These are phyloP conservation scores for Aotearoamyces nothofagi DNA, from an alignment of 2,329 filamentous ascomycete genomes.

Conservation along the genomic window DNA sequence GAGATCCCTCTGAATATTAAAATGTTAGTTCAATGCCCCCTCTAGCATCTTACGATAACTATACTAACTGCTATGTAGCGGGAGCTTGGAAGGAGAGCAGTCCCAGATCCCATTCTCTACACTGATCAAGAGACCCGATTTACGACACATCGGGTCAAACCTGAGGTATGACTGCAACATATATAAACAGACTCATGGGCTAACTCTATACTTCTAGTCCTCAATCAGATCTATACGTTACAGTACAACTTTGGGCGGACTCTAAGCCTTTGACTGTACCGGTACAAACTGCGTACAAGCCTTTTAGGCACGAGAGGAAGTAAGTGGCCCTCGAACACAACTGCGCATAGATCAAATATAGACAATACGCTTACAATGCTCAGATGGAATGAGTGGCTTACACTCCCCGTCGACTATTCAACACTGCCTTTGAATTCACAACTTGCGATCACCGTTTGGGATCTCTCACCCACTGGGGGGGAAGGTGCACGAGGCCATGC, in stretches of 20 bases:
- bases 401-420: conserved; percentile 71
- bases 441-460: conserved; percentile 90
- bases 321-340: too few species aligned
- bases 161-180: conserved; percentile 35
- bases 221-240: conserved; percentile 82
- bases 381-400: conserved; percentile 94
- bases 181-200: background rate
- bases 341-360: background rate
- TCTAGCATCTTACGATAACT: background rate
- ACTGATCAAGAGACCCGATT: conserved; percentile 60
- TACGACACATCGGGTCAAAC: conserved; percentile 80
- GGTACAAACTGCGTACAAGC: conserved; percentile 82
- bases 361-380: conserved; percentile 2
- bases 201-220: conserved; percentile 34
- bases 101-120: conserved; percentile 62
- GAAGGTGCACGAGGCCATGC: conserved; percentile 58
- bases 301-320: conserved; percentile 63
- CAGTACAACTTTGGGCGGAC: conserved; percentile 85
- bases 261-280: conserved; percentile 90
- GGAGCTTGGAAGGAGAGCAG: conserved; percentile 65
- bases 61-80: conserved; percentile 31
- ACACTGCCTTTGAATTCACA: conserved; percentile 69
- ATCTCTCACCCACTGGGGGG: conserved; percentile 68
- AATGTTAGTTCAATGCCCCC: conserved; percentile 31
- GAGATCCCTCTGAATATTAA: conserved; percentile 55